These are phyloP conservation scores for Stemphylium lycopersici DNA, from an alignment of 2,329 filamentous ascomycete species.

Conservation along the genomic window DNA sequence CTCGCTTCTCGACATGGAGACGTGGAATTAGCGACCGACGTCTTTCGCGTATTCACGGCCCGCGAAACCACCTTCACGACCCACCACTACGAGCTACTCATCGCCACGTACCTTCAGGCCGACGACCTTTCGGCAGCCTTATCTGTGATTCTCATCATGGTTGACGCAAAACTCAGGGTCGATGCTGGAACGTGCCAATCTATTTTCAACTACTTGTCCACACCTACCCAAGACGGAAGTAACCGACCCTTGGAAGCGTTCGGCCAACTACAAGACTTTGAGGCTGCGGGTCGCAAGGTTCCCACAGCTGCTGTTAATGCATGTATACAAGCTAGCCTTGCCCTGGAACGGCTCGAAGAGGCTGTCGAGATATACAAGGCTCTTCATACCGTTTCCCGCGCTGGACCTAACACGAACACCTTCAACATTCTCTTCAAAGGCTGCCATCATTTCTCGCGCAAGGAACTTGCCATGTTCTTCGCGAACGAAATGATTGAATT, in stretches of 20 bases:
- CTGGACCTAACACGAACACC: slow-evolving; percentile 57
- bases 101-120: slow-evolving; percentile 69
- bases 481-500: slow-evolving; percentile 66
- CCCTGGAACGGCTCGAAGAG: slow-evolving; percentile 52
- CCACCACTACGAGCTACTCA: slow-evolving; percentile 80
- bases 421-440: slow-evolving; percentile 66
- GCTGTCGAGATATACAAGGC: slow-evolving; percentile 68
- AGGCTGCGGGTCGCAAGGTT: slow-evolving; percentile 55
- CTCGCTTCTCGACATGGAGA: slow-evolving; percentile 74
- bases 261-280: slow-evolving; percentile 62
- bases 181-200: slow-evolving; percentile 66
- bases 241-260: slow-evolving; percentile 60
- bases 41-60: slow-evolving; percentile 68
- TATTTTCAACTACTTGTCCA: slow-evolving; percentile 64
- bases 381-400: slow-evolving; percentile 58
- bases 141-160: slow-evolving; percentile 75
- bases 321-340: slow-evolving; percentile 60
- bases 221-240: slow-evolving; percentile 48
- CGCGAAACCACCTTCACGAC: slow-evolving; percentile 64
- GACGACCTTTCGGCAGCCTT: slow-evolving; percentile 71
- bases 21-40: slow-evolving; percentile 70
- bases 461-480: slow-evolving; percentile 65
- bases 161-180: slow-evolving; percentile 64
- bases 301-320: slow-evolving; percentile 60
- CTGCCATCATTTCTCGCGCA: slow-evolving; percentile 52